Percentiles rank a stretch among this genome's conserved stretches.
Evolutionary conservation across 441 rosid species (phyloP).

Genomic region (Rhodomyrtus psidioides): DNA sequence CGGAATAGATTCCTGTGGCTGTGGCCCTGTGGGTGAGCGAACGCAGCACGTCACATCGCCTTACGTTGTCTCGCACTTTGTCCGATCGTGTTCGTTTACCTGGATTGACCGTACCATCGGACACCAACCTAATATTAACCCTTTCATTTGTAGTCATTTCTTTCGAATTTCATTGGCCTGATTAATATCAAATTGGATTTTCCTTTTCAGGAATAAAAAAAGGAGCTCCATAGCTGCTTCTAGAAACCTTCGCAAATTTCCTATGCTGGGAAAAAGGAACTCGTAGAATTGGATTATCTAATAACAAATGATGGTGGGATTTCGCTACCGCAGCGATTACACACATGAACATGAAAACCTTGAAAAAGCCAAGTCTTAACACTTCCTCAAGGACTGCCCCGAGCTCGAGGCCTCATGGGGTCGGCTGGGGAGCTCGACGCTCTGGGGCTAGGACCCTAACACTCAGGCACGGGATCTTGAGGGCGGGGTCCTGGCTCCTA

Average conservation of each 20-base stretch:
- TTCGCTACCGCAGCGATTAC: fast-evolving
- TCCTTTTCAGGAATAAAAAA: not conserved
- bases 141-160: not conserved
- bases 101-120: not conserved
- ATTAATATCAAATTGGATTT: not conserved
- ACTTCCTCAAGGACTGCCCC: not conserved
- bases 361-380: not conserved
- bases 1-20: not conserved
- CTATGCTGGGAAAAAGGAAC: not conserved
- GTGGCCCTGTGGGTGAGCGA: not conserved
- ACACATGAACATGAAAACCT: not conserved
- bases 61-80: not conserved
- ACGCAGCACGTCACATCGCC: not conserved
- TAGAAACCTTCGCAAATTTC: not conserved
- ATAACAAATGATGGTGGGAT: fast-evolving
- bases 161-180: not conserved
- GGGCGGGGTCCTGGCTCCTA: fast-evolving
- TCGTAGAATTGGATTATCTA: not conserved
- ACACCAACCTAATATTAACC: not conserved
- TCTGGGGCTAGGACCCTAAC: not conserved
- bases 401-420: not conserved
- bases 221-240: not conserved
- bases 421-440: too few species aligned
- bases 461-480: fast-evolving
- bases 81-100: not conserved